phyloP scores from a whole-genome alignment of 768 basidiomycete genomes.

The Tremella mesenterica region DNA sequence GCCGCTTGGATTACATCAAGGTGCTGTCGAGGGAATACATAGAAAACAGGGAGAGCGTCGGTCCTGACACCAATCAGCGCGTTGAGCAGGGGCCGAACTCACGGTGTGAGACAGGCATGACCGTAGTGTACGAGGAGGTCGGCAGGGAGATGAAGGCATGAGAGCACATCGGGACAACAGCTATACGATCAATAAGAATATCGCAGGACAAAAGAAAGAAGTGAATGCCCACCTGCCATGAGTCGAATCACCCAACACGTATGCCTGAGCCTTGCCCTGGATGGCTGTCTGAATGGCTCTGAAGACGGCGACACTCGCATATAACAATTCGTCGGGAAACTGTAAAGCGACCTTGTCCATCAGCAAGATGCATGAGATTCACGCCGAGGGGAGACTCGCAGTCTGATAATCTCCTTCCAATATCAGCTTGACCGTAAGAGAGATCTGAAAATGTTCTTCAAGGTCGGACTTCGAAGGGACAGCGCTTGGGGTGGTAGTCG shows the following conservation, averaged over 20 bases:
- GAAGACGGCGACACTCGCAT: constrained; percentile 77
- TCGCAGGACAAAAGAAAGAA: neutral
- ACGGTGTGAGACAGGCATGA: constrained; percentile 91
- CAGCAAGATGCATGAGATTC: neutral
- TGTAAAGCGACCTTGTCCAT: constrained; percentile 63
- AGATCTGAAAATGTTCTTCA: constrained; percentile 65
- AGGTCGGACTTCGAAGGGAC: constrained; percentile 36
- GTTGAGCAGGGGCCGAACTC: constrained; percentile 37
- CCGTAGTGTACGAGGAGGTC: constrained; percentile 91
- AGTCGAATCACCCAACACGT: constrained; percentile 93
- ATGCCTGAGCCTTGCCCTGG: constrained; percentile 54
- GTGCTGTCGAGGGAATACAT: constrained; percentile 71
- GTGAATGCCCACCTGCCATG: constrained; percentile 69
- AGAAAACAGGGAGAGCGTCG: constrained; percentile 77
- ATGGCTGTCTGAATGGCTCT: constrained; percentile 52
- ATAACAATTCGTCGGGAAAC: constrained; percentile 87
- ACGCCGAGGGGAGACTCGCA: constrained; percentile 47
- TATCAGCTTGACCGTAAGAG: constrained; percentile 58
- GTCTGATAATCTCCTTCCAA: constrained; percentile 58
- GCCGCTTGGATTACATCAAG: constrained; percentile 51
- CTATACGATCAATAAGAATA: constrained; percentile 46
- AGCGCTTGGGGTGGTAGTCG: constrained; percentile 22
- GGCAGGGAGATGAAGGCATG: constrained; percentile 86
- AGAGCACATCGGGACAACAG: constrained; percentile 94
- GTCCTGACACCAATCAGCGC: constrained; percentile 51